Percentiles rank a stretch among this genome's conserved stretches.
phyloP scores from a whole-genome alignment of 257 asterid species.

The Nicotiana attenuata region DNA sequence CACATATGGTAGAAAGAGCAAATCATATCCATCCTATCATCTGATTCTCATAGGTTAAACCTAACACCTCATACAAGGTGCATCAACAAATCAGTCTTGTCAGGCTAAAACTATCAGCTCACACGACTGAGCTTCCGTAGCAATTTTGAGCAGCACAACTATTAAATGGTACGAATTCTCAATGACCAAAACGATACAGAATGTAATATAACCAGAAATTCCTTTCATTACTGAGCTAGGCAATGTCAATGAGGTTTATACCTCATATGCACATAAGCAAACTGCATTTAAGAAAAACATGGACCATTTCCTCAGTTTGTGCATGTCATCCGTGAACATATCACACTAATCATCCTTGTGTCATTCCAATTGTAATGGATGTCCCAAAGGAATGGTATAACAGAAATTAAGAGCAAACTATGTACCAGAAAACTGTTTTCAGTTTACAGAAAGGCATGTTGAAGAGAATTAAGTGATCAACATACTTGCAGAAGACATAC shows the following conservation, averaged over 20 bases:
- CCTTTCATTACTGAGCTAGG: constrained; percentile 1
- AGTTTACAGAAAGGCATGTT: constrained; percentile 3
- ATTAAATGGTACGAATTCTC: neutral
- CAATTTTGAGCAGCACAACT: neutral
- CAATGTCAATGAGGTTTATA: neutral
- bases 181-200: neutral
- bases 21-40: constrained; percentile 1
- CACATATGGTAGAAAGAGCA: neutral
- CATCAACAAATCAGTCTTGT: neutral
- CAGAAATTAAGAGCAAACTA: neutral
- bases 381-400: neutral
- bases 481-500: neutral
- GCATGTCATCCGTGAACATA: neutral
- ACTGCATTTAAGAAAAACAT: neutral
- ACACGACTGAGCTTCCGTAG: neutral
- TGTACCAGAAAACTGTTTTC: neutral
- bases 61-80: constrained; percentile 4
- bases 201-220: neutral
- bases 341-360: neutral
- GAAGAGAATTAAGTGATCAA: neutral
- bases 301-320: neutral
- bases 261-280: neutral
- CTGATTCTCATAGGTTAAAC: neutral
- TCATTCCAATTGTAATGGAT: neutral
- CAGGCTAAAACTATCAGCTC: neutral